Percentiles rank a stretch among this genome's conserved stretches.
phyloP scores from a whole-genome alignment of 202 grass and related monocot genomes.

The Setaria viridis region DNA sequence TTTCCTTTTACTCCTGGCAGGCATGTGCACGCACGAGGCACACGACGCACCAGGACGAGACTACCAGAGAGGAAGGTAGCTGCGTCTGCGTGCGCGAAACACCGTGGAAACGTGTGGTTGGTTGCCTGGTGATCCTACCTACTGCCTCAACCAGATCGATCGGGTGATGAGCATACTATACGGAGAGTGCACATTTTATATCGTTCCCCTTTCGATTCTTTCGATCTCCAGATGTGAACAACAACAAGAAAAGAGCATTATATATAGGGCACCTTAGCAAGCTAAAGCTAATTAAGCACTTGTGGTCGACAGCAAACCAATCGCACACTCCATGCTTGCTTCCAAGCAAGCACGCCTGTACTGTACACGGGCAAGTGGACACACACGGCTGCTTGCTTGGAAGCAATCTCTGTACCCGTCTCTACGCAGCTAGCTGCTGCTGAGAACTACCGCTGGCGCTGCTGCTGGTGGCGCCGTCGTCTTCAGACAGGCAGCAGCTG shows the following conservation, averaged over 20 bases:
- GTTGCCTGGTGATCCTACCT: not conserved
- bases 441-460: conserved; percentile 22
- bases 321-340: conserved; percentile 10
- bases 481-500: conserved; percentile 52
- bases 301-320: not conserved
- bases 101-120: not conserved
- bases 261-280: not conserved
- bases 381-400: conserved; percentile 25
- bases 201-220: not conserved
- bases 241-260: not conserved
- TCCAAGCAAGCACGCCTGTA: conserved; percentile 33
- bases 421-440: conserved; percentile 54
- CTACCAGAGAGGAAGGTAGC: not conserved
- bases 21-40: too few species aligned
- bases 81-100: not conserved
- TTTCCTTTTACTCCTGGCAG: too few species aligned
- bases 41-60: too few species aligned
- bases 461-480: conserved; percentile 45
- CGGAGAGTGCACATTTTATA: not conserved
- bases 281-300: not conserved
- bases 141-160: not conserved
- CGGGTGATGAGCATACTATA: not conserved
- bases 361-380: conserved; percentile 13
- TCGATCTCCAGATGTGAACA: not conserved
- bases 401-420: conserved; percentile 37